Conservation (phyloP, 2,329 filamentous ascomycete genomes). For the Pezizomycotina sp. region DNA sequence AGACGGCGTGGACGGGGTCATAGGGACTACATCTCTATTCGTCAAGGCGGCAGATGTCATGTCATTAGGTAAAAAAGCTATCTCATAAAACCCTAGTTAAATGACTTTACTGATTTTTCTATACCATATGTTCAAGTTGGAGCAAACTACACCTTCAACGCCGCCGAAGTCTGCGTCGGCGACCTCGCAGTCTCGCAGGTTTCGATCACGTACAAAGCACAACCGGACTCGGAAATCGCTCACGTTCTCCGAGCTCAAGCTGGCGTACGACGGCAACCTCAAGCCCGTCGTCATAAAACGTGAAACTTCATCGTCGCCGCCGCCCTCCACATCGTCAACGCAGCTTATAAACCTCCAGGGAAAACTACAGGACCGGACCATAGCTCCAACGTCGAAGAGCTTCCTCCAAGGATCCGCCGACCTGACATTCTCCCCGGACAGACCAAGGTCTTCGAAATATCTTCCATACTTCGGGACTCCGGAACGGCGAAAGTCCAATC, state of each 20-base stretch:
- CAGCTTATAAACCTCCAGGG: constrained; percentile 15
- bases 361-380: constrained; percentile 16
- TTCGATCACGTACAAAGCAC: constrained; percentile 40
- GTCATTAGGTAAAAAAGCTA: constrained; percentile 31
- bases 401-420: constrained; percentile 30
- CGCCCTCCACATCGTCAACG: not conserved
- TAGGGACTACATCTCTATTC: constrained; percentile 36
- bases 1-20: constrained; percentile 33
- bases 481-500: constrained; percentile 53
- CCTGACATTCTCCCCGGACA: constrained; percentile 51
- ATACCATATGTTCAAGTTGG: constrained; percentile 25
- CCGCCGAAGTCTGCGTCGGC: constrained; percentile 44
- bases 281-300: constrained; percentile 38
- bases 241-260: constrained; percentile 35
- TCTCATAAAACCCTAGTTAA: not conserved
- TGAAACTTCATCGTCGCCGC: constrained; percentile 5
- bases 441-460: constrained; percentile 53
- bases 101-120: constrained; percentile 8
- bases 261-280: constrained; percentile 43
- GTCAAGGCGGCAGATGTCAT: constrained; percentile 37
- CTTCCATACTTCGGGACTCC: constrained; percentile 59
- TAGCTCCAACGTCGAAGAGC: constrained; percentile 17
- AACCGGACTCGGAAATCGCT: constrained; percentile 38
- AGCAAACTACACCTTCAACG: constrained; percentile 42
- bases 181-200: constrained; percentile 44